Evolutionary conservation across 2,329 filamentous ascomycete species (phyloP), one percentile per base, ranked within the genome.

Genomic region (Talaromyces piceae): DNA sequence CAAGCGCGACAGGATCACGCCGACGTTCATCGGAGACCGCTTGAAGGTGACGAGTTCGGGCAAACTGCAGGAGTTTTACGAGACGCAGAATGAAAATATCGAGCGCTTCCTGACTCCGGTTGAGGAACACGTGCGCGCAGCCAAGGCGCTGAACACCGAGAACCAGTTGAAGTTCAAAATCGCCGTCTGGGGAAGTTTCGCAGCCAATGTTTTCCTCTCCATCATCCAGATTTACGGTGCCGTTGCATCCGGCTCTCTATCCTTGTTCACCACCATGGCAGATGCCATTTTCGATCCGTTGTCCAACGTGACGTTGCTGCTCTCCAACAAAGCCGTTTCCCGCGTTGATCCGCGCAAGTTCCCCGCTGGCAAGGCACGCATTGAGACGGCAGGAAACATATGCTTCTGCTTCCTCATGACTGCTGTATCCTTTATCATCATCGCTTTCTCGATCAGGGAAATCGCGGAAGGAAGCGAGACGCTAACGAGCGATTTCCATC

Each of bases 361-460:
- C 65, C 91, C 91, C 0, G 90, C 87, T 0, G 91, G 91, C 57
- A 96, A 95, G 68, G 90, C 91, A 4, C 85, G 93, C 26, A 87
- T 98, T 56, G 91, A 97, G 71, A 97, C 91, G 0, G 88, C 91
- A 0, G 93, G 93, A 48, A 98, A 97, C 64, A 96, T 97, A 57
- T 83, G 86, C 54, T 98, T 98, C 70, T 95, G 90, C 71, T 95
- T 95, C 69, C 77, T 98, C 60, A 97, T 98, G 93, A 90, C 84
- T 18, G 77, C 89, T 8, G 91, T 97, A 6, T 95, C 90, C 0
- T 77, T 94, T 58, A 89, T 97, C 63, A 82, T 98, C 51, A 93
- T 98, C 61, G 89, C 91, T 20, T 88, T 96, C 66, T 90, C 91
- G 1, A 77, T 82, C 25, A 80, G 83, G 50, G 84, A 94, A 52